Base-by-base conservation (phyloP, 495 filamentous ascomycete species). In the Talaromyces nanjingensis region DNA sequence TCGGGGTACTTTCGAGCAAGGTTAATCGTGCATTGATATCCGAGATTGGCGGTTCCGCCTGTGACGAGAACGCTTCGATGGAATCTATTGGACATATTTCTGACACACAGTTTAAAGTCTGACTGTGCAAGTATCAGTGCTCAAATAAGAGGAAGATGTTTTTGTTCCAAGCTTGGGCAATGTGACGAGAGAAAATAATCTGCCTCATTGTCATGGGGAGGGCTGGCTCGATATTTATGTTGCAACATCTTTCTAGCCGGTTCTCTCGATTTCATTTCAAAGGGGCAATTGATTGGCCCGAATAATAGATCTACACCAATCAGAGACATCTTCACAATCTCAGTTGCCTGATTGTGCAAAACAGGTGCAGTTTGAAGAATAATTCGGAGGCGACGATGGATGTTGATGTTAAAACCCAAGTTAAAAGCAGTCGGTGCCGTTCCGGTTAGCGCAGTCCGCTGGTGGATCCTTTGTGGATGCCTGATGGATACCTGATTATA, bases 1-100 rank as follows among this genome's bases (percentile, higher is more conserved):
- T 75, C 65, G 4, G 79, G 74, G 9, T 67, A 65, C 54, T 64
- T 47, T 47, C 71, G 56, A 69, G 66, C 71, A 72, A 81, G 59
- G 61, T 65, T 34, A 33, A 73, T 45, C 63, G 73, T 65, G 73
- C 73, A 65, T 59, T 71, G 42, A 68, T 79, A 70, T 66, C 80
- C 66, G 6, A 77, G 31, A 6, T 73, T 73, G 12, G 62, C 69
- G 59, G 67, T 82, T 53, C 80, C 72, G 39, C 79, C 81, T 29
- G 80, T 83, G 6, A 82, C 68, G 7, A 82, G 67, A 58, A 81
- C 70, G 39, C 72, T 73, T 52, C 71, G 61, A 39, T 65, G 42
- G 39, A 63, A 65, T 9, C 49, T 63, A 25, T 29, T 24, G 18
- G 45, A 4, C 45, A 49, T 49, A 4, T 2, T 49, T 20, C 12